Base-by-base conservation (phyloP, 228 moss, liverwort and hornwort species). In the Sphagnum fallax region DNA sequence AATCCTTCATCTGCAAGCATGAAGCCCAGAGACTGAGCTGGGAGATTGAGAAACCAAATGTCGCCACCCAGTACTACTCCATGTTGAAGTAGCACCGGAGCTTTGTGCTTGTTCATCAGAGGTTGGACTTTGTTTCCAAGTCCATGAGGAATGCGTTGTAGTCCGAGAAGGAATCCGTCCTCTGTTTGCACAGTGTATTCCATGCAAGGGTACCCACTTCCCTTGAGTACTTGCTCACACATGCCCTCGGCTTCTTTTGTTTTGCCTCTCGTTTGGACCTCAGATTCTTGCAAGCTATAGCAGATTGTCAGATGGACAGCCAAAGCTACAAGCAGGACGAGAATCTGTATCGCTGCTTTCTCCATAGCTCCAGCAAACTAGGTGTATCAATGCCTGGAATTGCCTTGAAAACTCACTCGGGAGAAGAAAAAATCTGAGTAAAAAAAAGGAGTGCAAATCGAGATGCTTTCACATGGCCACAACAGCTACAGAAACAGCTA, bases 151-250 rank as follows among this genome's bases (percentile, higher is more conserved):
- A 95, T 92, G 16, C 95, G 81, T 72, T 95, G 89, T 32, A 95
- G 75, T 68, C 89, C 95, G 71, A 91, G 73, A 69, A 95, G 62
- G 51, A 89, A 95, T 9, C 95, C 95, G 62, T 95, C 95, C 16
- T 62, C 61, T 0, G 92, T 92, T 32, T 79, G 78, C 62, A 96
- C 96, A 3, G 77, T 89, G 79, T 88, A 90, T 74, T 88, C 89
- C 49, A 71, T 6, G 64, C 96, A 97, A 4, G 88, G 76, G 53
- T 97, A 97, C 8, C 83, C 88, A 13, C 70, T 78, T 14, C 80
- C 76, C 6, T 74, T 63, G 74, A 86, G 16, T 5, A 83, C 78
- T 53, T 47, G 72, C 53, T 32, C 71, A 53, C 86, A 86, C 86
- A 86, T 78, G 13, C 80, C 78, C 4, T 18, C 67, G 62, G 53